Percentiles rank a stretch among this genome's conserved stretches.
These are phyloP conservation scores for Flaveria bidentis DNA, from an alignment of 129 eudicot species.

Conservation along the genomic window DNA sequence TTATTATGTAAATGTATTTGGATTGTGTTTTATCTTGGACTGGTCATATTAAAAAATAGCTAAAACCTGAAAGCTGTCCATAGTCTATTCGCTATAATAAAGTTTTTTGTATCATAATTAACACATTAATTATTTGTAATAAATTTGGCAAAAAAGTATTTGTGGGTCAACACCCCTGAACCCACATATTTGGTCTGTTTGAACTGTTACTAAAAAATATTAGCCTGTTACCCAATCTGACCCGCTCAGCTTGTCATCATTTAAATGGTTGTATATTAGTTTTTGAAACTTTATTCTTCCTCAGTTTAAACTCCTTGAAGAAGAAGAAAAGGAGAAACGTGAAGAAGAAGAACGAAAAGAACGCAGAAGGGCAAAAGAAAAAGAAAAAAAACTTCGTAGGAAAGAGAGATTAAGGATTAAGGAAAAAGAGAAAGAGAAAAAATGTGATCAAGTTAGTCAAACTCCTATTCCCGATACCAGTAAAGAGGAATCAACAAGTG, in stretches of 20 bases:
- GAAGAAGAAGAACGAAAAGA: slow-evolving; percentile 97
- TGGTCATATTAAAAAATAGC: neutral
- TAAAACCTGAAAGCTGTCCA: neutral
- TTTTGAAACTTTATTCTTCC: slow-evolving; percentile 26
- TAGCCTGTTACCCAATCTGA: neutral
- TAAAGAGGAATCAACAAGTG: slow-evolving; percentile 35
- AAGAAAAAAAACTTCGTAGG: slow-evolving; percentile 85
- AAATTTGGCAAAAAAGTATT: neutral
- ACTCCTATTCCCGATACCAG: slow-evolving; percentile 23
- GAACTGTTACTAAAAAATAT: neutral
- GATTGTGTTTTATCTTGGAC: neutral
- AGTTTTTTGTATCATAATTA: neutral
- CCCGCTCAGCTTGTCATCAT: neutral
- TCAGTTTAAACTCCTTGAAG: slow-evolving; percentile 92
- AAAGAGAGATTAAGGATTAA: slow-evolving; percentile 86
- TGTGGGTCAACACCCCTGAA: neutral
- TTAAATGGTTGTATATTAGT: neutral
- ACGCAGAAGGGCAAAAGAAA: slow-evolving; percentile 76
- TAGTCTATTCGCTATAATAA: neutral
- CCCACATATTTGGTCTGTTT: neutral
- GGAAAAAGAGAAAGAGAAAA: slow-evolving; percentile 70
- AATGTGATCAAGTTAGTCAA: slow-evolving; percentile 39
- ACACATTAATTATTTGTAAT: neutral
- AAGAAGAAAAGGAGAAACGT: slow-evolving; percentile 94
- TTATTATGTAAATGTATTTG: neutral